Evolutionary conservation across 1,284 basidiomycete genomes (phyloP).

Genomic region (Lignosus rhinocerotis): DNA sequence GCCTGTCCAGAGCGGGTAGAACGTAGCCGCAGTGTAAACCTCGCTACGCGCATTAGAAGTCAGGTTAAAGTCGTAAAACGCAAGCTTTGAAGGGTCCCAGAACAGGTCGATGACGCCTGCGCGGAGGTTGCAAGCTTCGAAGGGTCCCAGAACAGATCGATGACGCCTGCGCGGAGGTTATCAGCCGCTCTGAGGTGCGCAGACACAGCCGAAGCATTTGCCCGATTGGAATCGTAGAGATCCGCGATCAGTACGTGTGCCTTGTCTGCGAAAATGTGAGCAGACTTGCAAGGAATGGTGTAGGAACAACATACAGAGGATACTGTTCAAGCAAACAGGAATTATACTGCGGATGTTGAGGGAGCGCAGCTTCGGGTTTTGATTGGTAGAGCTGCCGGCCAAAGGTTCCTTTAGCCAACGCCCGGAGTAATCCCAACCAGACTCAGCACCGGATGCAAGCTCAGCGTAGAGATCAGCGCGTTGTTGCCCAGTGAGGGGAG

Average conservation of each 20-base stretch:
- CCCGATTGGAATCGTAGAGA: slow-evolving; percentile 52
- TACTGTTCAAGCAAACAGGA: slow-evolving; percentile 82
- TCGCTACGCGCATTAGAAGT: slow-evolving; percentile 62
- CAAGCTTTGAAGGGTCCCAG: slow-evolving; percentile 82
- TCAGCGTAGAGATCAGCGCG: slow-evolving; percentile 81
- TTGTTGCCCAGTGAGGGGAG: slow-evolving; percentile 60
- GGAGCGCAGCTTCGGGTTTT: slow-evolving; percentile 61
- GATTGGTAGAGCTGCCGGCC: slow-evolving; percentile 37
- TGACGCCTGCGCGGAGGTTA: slow-evolving; percentile 63
- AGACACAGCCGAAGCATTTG: slow-evolving; percentile 45
- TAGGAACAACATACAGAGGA: slow-evolving; percentile 62
- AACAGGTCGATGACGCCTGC: slow-evolving; percentile 80
- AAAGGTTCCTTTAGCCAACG: slow-evolving; percentile 52
- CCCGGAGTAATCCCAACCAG: slow-evolving; percentile 57
- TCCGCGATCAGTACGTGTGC: slow-evolving; percentile 62
- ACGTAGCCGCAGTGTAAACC: slow-evolving; percentile 72
- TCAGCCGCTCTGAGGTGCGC: slow-evolving; percentile 62
- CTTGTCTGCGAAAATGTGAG: slow-evolving; percentile 47
- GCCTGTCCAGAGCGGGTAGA: slow-evolving; percentile 87
- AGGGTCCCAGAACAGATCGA: slow-evolving; percentile 88
- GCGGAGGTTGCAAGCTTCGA: slow-evolving; percentile 63
- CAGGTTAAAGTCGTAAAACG: slow-evolving; percentile 87
- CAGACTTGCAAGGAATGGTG: background rate
- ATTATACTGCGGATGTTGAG: slow-evolving; percentile 73
- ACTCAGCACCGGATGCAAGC: slow-evolving; percentile 86